A percentile compares a stretch with the other conserved stretches of the same genome.
Evolutionary conservation across 352 stramenopile species (phyloP).

Genomic region (Phytophthora melonis): DNA sequence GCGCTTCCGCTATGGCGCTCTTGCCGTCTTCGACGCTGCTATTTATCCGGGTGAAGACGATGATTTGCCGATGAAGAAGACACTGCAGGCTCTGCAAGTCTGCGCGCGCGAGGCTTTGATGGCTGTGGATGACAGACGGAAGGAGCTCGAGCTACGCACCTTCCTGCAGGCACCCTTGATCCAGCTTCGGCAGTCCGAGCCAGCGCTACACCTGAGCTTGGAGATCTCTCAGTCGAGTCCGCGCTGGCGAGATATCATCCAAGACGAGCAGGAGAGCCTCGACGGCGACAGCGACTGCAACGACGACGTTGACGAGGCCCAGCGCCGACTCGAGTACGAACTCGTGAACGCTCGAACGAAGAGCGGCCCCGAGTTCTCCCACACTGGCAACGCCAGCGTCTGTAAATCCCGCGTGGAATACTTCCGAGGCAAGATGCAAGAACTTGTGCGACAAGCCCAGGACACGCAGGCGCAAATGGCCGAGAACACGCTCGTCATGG

Average conservation of each 20-base stretch:
- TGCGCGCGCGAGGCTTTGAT: slow-evolving; percentile 46
- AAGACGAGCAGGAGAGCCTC: slow-evolving; percentile 27
- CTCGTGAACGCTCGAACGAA: slow-evolving; percentile 21
- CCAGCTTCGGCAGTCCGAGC: slow-evolving; percentile 55
- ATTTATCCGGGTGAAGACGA: slow-evolving; percentile 46
- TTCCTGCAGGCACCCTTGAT: slow-evolving; percentile 68
- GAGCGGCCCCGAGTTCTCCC: slow-evolving; percentile 4
- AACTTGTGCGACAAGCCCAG: slow-evolving; percentile 74
- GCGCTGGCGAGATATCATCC: slow-evolving; percentile 16
- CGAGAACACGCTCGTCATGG: slow-evolving; percentile 65
- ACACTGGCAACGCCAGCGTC: slow-evolving; percentile 14
- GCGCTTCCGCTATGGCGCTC: slow-evolving; percentile 56
- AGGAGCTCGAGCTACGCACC: slow-evolving; percentile 56
- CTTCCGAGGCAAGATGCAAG: slow-evolving; percentile 73
- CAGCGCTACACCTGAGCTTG: slow-evolving; percentile 45
- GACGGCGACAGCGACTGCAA: slow-evolving; percentile 37
- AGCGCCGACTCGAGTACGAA: slow-evolving; percentile 29
- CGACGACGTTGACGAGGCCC: slow-evolving; percentile 25
- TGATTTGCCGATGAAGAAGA: slow-evolving; percentile 48
- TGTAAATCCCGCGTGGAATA: slow-evolving; percentile 45
- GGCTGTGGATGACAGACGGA: slow-evolving; percentile 52
- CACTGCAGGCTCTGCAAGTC: slow-evolving; percentile 44
- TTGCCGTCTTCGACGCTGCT: slow-evolving; percentile 73
- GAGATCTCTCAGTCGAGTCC: slow-evolving; percentile 26
- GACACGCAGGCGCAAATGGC: slow-evolving; percentile 74